phyloP scores from a whole-genome alignment of 108 stramenopile species.

The Skeletonema costatum region DNA sequence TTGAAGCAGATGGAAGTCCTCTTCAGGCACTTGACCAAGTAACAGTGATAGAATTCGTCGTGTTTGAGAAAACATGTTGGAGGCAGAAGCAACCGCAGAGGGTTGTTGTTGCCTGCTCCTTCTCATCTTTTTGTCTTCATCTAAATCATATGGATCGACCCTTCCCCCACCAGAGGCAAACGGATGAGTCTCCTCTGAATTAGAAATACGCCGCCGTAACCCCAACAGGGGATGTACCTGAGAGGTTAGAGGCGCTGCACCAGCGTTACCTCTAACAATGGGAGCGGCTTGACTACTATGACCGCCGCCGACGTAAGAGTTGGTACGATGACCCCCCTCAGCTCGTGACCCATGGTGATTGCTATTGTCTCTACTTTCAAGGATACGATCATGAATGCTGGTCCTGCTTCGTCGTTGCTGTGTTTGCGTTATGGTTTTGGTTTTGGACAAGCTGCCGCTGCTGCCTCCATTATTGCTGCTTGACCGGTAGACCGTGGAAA shows the following conservation, averaged over 20 bases:
- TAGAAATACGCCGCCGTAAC: not conserved
- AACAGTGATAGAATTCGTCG: slow-evolving; percentile 25
- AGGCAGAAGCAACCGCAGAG: not conserved
- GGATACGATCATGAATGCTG: slow-evolving; percentile 13
- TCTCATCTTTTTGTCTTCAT: not conserved
- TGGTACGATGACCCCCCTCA: slow-evolving; percentile 10
- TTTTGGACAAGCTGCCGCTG: not conserved
- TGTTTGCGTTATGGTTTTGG: not conserved
- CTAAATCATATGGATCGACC: slow-evolving; percentile 8
- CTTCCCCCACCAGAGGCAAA: not conserved
- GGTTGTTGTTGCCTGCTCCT: slow-evolving; percentile 1
- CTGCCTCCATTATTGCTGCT: not conserved
- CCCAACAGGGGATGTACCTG: slow-evolving; percentile 39
- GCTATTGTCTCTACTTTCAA: slow-evolving; percentile 3
- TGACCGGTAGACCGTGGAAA: not conserved
- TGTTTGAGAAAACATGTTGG: slow-evolving; percentile 6
- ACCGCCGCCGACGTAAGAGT: not conserved
- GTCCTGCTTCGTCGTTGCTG: not conserved
- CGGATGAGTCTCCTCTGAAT: not conserved
- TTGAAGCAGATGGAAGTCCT: slow-evolving; percentile 5
- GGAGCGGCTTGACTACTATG: not conserved
- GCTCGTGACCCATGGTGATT: not conserved
- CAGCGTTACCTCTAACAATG: slow-evolving; percentile 10
- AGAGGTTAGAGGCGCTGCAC: slow-evolving; percentile 26
- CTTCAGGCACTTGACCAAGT: slow-evolving; percentile 25